These are phyloP conservation scores for Sungouiella thailandica DNA, from an alignment of 805 yeast genomes.

Conservation along the genomic window DNA sequence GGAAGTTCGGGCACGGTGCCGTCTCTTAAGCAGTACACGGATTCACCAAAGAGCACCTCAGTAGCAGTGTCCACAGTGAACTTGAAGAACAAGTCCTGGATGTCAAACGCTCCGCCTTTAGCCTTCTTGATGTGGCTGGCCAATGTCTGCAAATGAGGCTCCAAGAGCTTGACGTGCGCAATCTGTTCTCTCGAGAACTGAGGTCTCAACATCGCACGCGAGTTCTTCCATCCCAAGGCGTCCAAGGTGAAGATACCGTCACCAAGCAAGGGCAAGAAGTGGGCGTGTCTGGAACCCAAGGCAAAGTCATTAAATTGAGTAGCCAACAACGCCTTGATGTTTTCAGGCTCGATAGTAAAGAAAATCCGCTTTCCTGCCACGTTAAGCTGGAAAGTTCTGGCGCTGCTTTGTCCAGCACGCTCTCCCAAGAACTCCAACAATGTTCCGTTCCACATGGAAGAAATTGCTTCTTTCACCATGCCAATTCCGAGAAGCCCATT, in stretches of 20 bases:
- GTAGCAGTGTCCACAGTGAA: conserved; percentile 39
- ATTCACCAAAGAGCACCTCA: conserved; percentile 38
- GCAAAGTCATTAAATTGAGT: conserved; percentile 39
- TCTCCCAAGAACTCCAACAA: conserved; percentile 10
- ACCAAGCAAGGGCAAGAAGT: conserved; percentile 34
- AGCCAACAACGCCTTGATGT: conserved; percentile 38
- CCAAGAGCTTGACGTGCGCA: conserved; percentile 34
- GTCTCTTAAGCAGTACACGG: conserved; percentile 30
- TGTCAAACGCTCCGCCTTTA: conserved; percentile 28
- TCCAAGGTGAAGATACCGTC: conserved; percentile 42
- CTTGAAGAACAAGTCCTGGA: conserved; percentile 35
- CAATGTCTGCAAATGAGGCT: conserved; percentile 36
- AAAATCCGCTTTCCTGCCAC: conserved; percentile 18
- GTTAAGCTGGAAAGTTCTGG: conserved; percentile 6
- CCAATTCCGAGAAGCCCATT: conserved; percentile 9
- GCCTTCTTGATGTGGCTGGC: conserved; percentile 23
- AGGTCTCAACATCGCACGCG: conserved; percentile 40
- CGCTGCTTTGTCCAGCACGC: not conserved
- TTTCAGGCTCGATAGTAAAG: conserved; percentile 35
- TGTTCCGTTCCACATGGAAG: conserved; percentile 7
- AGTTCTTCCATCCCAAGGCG: conserved; percentile 40
- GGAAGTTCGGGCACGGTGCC: conserved; percentile 22
- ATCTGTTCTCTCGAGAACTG: conserved; percentile 42
- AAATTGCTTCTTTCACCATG: conserved; percentile 4
- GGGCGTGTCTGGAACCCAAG: conserved; percentile 34